These are phyloP conservation scores for Tuber melanosporum DNA, from an alignment of 495 filamentous ascomycete species.

Conservation along the genomic window DNA sequence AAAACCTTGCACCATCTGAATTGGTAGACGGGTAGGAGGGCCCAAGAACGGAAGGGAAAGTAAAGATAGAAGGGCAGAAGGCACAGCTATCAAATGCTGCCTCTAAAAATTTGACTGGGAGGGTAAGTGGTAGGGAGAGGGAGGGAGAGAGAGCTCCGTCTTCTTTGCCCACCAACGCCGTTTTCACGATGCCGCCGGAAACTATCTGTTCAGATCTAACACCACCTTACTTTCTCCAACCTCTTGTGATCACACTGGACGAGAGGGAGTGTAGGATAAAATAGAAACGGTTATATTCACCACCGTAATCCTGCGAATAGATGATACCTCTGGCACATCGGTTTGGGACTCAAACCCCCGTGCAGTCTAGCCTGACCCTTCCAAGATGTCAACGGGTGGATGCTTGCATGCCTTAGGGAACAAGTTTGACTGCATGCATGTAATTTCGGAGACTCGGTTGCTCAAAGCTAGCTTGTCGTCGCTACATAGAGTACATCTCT, in stretches of 20 bases:
- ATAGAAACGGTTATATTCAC: conserved; percentile 2
- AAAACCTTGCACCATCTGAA: background rate
- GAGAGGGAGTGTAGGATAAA: background rate
- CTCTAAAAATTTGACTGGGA: background rate
- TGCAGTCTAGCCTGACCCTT: conserved; percentile 25
- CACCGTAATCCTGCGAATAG: conserved; percentile 10
- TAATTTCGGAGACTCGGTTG: conserved; percentile 32
- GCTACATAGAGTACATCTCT: conserved; percentile 19
- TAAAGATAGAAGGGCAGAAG: background rate
- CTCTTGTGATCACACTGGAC: background rate
- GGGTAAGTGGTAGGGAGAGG: background rate
- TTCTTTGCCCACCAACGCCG: background rate
- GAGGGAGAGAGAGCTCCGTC: background rate
- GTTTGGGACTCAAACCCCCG: conserved; percentile 28
- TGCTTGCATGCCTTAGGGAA: conserved; percentile 36
- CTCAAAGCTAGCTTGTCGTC: conserved; percentile 24
- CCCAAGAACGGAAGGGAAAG: background rate
- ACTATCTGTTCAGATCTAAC: background rate
- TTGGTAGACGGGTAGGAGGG: background rate
- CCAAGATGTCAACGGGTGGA: conserved; percentile 36
- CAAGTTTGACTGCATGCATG: conserved; percentile 37
- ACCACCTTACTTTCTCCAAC: background rate
- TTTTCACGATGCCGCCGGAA: conserved; percentile 1
- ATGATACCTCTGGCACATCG: conserved; percentile 25
- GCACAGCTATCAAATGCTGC: background rate